Evolutionary conservation across 2,329 filamentous ascomycete species (phyloP), one percentile per base, ranked within the genome.

Genomic region (Paracamarosporium sp.): DNA sequence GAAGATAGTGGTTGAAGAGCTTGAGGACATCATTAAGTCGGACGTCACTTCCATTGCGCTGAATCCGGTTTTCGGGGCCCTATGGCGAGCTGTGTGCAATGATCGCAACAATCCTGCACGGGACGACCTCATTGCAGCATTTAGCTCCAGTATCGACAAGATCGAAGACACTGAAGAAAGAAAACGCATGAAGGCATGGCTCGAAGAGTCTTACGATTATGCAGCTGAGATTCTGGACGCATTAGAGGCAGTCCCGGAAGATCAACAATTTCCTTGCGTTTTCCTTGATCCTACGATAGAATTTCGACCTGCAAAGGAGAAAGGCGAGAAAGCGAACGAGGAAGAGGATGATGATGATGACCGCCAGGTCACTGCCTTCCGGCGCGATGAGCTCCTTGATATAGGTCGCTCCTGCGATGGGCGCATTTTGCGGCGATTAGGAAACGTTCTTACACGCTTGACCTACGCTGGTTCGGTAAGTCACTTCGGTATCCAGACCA

Each of bases 121-220:
- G 3, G 76, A 81, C 40, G 69, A 63, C 1, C 72, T 84, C 1
- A 73, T 83, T 15, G 58, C 74, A n/a, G 64, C 73, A 0, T 84
- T 85, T 52, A 75, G 80, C 1, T 55, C 64, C 0, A 60, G 75
- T n/a, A 74, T 83, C 1, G 75, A 80, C 5, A 68, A 60, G 1
- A 75, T 82, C 25, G 22, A 45, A 0, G 53, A 78, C 27, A 30
- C 41, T 0, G 62, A 71, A 0, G 73, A 80, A 38, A 81, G 78
- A 59, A 55, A 50, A 0, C 67, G 69, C 0, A 79, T 83, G 78
- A 81, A 79, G 63, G 58, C 54, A 0, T 85, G 83, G 83, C 70
- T 85, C 2, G 81, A 81, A 11, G 80, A 80, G 54, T 84, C 82
- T 1, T 85, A 85, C 62, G 79, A 85, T 63, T 81, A 77, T 59